A percentile compares a stretch with the other conserved stretches of the same genome.
Conservation (phyloP, 2,329 filamentous ascomycete genomes). For the Trichoderma lentiforme region DNA sequence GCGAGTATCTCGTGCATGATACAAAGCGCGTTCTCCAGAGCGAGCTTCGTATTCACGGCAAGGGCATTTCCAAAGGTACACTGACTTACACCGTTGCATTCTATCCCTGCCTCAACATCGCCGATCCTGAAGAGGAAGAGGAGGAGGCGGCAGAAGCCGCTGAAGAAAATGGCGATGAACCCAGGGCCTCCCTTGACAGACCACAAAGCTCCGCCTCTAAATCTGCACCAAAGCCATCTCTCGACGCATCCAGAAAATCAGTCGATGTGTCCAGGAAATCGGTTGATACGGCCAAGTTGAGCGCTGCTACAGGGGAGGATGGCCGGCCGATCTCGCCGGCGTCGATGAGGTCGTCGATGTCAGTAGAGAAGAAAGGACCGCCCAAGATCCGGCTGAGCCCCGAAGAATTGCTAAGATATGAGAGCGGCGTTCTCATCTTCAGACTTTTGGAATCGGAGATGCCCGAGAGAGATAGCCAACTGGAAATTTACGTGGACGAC, state of each 20-base stretch:
- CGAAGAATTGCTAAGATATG: slow-evolving; percentile 79
- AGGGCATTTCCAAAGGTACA: slow-evolving; percentile 71
- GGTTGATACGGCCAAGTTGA: slow-evolving; percentile 25
- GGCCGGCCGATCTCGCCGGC: slow-evolving; percentile 33
- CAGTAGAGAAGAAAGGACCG: slow-evolving; percentile 52
- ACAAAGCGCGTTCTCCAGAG: slow-evolving; percentile 65
- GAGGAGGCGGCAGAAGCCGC: slow-evolving; percentile 39
- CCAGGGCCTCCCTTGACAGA: slow-evolving; percentile 15
- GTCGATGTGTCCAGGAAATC: slow-evolving; percentile 10
- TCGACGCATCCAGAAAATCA: slow-evolving; percentile 4
- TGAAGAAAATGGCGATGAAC: slow-evolving; percentile 12
- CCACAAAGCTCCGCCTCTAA: slow-evolving; percentile 16
- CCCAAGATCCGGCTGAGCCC: slow-evolving; percentile 76
- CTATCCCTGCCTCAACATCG: slow-evolving; percentile 82
- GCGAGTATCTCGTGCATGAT: slow-evolving; percentile 77
- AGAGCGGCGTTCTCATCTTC: slow-evolving; percentile 92
- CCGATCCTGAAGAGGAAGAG: slow-evolving; percentile 85
- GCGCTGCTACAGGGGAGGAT: slow-evolving; percentile 31
- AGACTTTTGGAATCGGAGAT: slow-evolving; percentile 88
- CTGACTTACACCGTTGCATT: slow-evolving; percentile 83
- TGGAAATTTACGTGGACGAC: slow-evolving; percentile 92
- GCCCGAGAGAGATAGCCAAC: slow-evolving; percentile 67
- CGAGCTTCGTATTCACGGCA: slow-evolving; percentile 70
- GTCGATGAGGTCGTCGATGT: slow-evolving; percentile 36
- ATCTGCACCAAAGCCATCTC: slow-evolving; percentile 3